Conservation (phyloP, 306 rosid species). For the Quercus agrifolia region DNA sequence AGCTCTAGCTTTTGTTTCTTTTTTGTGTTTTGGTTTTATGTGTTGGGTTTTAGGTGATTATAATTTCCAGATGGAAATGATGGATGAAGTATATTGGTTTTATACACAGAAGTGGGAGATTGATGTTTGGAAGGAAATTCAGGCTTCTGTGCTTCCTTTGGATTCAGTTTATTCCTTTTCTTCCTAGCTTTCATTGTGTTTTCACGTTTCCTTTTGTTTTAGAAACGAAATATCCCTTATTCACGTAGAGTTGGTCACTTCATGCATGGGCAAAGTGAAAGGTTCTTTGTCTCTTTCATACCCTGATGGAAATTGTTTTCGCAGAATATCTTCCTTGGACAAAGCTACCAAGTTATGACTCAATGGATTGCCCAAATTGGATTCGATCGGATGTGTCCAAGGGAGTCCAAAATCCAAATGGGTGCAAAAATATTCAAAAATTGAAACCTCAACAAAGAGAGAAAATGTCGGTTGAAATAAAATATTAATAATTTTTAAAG, state of each 20-base stretch:
- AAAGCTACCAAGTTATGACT: background rate
- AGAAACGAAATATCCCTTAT: slow-evolving; percentile 12
- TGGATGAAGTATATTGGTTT: slow-evolving; percentile 12
- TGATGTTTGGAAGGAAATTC: background rate
- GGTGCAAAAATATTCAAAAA: too few relatives aligned
- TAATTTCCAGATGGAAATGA: background rate
- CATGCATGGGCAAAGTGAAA: slow-evolving; percentile 21
- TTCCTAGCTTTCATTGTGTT: background rate
- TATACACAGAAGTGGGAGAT: slow-evolving; percentile 1
- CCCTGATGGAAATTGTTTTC: background rate
- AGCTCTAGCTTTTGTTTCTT: background rate
- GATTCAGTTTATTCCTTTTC: slow-evolving; percentile 34
- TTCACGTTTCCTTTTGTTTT: slow-evolving; percentile 1
- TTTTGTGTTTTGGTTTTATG: background rate
- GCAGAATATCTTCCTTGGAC: background rate
- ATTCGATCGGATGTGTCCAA: too few relatives aligned
- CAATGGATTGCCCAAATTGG: too few relatives aligned
- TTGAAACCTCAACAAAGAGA: too few relatives aligned
- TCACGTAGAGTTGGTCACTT: slow-evolving; percentile 13
- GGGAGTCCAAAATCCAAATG: too few relatives aligned
- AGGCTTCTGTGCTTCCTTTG: slow-evolving; percentile 16
- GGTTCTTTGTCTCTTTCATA: slow-evolving; percentile 27
- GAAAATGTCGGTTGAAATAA: too few relatives aligned
- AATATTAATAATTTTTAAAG: too few relatives aligned
- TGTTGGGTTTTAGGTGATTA: background rate